Conservation (phyloP, 441 rosid species). For the Euphorbia celastroides region DNA sequence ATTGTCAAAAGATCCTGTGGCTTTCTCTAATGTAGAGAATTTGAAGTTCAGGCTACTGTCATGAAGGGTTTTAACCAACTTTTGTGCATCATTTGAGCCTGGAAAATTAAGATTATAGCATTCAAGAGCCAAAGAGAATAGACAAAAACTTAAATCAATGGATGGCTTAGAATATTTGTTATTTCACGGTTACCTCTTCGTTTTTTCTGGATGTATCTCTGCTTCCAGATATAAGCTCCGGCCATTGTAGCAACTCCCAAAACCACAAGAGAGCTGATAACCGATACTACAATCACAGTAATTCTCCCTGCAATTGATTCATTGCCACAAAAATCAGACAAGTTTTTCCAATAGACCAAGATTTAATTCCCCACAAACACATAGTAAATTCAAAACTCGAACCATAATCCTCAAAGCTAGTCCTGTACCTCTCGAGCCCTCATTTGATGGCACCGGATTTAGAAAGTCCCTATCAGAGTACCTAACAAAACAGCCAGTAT, state of each 20-base stretch:
- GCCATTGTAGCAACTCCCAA: slow-evolving; percentile 34
- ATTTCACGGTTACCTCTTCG: slow-evolving; percentile 39
- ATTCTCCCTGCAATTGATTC: slow-evolving; percentile 33
- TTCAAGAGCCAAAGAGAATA: slow-evolving; percentile 7
- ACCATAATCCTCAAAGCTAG: background rate
- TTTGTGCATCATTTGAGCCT: slow-evolving; percentile 69
- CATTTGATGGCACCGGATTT: slow-evolving; percentile 39
- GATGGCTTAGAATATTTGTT: too few species aligned
- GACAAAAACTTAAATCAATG: background rate
- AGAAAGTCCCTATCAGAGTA: slow-evolving; percentile 77
- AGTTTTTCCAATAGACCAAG: background rate
- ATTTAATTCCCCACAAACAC: too few species aligned
- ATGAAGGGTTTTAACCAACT: slow-evolving; percentile 56
- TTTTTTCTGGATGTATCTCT: slow-evolving; percentile 44
- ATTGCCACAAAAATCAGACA: slow-evolving; percentile 18
- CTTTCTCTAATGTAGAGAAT: slow-evolving; percentile 81
- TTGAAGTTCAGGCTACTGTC: slow-evolving; percentile 91
- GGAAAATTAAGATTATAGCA: slow-evolving; percentile 9
- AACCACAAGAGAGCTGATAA: slow-evolving; percentile 43
- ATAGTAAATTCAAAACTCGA: background rate
- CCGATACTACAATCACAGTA: slow-evolving; percentile 40
- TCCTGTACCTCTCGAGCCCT: slow-evolving; percentile 58
- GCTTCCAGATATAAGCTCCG: slow-evolving; percentile 46
- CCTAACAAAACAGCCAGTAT: slow-evolving; percentile 84
- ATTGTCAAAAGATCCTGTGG: slow-evolving; percentile 61